Percentiles rank a stretch among this genome's conserved stretches.
phyloP scores from a whole-genome alignment of 2,329 filamentous ascomycete genomes.

The Colletotrichum sp. region DNA sequence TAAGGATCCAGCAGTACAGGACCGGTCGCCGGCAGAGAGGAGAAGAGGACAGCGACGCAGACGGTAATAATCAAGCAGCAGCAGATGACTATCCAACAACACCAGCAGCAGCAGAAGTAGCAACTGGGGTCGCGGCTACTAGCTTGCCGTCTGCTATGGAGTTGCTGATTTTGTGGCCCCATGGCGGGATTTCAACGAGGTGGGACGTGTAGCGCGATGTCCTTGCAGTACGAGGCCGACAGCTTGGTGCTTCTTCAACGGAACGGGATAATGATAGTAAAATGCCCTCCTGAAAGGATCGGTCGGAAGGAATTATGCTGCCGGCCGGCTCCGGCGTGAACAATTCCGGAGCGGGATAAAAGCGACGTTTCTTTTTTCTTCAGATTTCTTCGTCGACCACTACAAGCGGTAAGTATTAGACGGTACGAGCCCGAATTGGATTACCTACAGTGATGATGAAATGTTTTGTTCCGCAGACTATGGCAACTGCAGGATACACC shows the following conservation, averaged over 20 bases:
- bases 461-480: not conserved
- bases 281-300: not conserved
- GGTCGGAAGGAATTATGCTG: not conserved
- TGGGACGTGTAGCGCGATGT: not conserved
- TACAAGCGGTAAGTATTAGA: not conserved
- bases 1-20: not conserved
- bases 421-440: not conserved
- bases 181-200: not conserved
- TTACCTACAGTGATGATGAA: not conserved
- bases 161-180: not conserved
- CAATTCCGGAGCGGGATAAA: not conserved
- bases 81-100: not conserved
- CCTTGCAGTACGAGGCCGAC: not conserved
- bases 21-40: not conserved
- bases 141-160: not conserved
- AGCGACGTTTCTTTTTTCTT: not conserved
- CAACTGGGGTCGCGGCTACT: not conserved
- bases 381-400: not conserved
- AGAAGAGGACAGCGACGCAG: not conserved
- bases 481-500: not conserved
- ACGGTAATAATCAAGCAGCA: not conserved
- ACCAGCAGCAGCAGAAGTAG: constrained; percentile 1
- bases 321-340: not conserved
- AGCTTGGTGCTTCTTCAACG: not conserved
- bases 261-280: not conserved